Evolutionary conservation across 2,329 filamentous ascomycete species (phyloP).

Genomic region (Calonectria crousiana): DNA sequence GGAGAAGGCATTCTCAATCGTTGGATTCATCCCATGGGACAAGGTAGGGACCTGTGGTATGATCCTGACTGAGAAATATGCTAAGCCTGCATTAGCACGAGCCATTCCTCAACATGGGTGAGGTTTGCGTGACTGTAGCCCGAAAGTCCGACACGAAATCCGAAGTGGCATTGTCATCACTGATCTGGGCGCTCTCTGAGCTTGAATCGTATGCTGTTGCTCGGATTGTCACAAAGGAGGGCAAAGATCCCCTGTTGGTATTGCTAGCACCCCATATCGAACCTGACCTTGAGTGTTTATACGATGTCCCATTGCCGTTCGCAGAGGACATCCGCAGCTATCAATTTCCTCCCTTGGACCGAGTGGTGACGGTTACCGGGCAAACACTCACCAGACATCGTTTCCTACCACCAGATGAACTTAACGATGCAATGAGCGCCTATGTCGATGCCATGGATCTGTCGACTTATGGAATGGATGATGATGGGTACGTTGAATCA

Average conservation of each 20-base stretch:
- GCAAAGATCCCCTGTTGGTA: constrained; percentile 80
- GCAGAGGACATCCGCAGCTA: constrained; percentile 93
- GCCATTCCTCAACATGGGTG: constrained; percentile 87
- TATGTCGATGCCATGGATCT: constrained; percentile 97
- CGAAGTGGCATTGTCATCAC: constrained; percentile 85
- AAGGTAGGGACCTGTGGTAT: constrained; percentile 63
- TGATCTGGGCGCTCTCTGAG: constrained; percentile 89
- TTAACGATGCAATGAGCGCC: constrained; percentile 86
- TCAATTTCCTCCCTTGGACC: constrained; percentile 90
- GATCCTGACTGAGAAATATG: neutral
- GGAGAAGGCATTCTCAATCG: constrained; percentile 78
- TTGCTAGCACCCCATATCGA: constrained; percentile 86
- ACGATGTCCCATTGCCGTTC: constrained; percentile 92
- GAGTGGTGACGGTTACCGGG: constrained; percentile 87
- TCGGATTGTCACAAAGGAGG: constrained; percentile 85
- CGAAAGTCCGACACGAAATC: constrained; percentile 85
- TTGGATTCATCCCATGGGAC: constrained; percentile 85
- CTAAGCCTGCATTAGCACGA: constrained; percentile 70
- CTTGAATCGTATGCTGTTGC: constrained; percentile 88
- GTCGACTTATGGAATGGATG: constrained; percentile 76
- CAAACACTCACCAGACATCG: constrained; percentile 84
- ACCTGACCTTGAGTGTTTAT: constrained; percentile 82
- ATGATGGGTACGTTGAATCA: constrained; percentile 71
- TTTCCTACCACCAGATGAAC: constrained; percentile 80
- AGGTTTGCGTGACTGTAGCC: constrained; percentile 81